Base-by-base conservation (phyloP, 2,329 filamentous ascomycete species). In the Fusarium sp. region DNA sequence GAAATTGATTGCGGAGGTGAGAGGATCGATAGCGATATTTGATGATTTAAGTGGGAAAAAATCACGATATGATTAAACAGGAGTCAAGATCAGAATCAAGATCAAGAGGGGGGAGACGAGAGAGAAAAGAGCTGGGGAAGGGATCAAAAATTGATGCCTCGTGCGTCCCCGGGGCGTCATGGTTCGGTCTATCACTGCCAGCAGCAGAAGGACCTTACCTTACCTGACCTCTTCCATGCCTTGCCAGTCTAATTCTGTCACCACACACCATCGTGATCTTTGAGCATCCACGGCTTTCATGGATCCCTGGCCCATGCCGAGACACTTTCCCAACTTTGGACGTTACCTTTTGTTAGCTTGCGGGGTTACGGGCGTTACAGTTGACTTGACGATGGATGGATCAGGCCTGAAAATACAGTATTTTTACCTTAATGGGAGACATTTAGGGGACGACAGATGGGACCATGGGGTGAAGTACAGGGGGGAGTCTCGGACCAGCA, bases 221-320 rank as follows among this genome's bases (percentile, higher is more conserved):
- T 60, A 51, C 23, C 53, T 46, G 56, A 51, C 23, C 23, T 15
- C 45, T 33, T 42, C 34, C 57, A 38, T 53, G 33, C 47, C 47
- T 59, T 38, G 44, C 46, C 55, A 55, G 47, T 51, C 47, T 28
- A 45, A 49, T 66, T 61, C 64, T 67, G 66, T 73, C 62, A 68
- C 68, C 67, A 69, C 65, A 70, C 58, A 74, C 69, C 72, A 74
- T 74, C 72, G 72, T 74, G 72, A 74, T 69, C 72, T 73, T 65
- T 66, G 55, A 45, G 53, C 54, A 54, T 52, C 55, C 72, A 71
- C 55, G 62, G 64, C 61, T 55, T 67, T 69, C 71, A 62, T 72
- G 67, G 58, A 74, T 69, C 72, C 71, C 63, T 70, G 67, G 54
- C 53, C 58, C 54, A 65, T 62, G 68, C 68, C 59, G 61, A 38